Conservation (phyloP, 2,329 filamentous ascomycete species). For the Hortaea sp. region DNA sequence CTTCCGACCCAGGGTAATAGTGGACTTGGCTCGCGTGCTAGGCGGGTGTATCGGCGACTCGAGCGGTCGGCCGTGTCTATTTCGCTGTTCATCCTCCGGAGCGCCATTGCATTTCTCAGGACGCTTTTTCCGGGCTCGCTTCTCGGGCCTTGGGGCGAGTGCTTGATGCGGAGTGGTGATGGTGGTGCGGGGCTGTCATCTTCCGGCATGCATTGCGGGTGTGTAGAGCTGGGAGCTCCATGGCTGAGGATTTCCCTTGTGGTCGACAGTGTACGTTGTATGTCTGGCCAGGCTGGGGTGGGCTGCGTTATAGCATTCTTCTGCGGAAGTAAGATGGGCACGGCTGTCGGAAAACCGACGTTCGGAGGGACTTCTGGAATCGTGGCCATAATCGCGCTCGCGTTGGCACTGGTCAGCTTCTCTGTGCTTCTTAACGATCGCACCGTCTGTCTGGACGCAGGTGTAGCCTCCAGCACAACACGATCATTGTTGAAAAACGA, state of each 20-base stretch:
- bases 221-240: not conserved
- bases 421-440: constrained; percentile 4
- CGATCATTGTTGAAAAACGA: constrained; percentile 2
- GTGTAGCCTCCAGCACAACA: not conserved
- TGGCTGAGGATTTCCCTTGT: no score
- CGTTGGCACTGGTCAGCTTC: constrained; percentile 22
- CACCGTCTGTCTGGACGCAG: not conserved
- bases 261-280: no score
- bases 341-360: constrained; percentile 12
- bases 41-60: constrained; percentile 29
- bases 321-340: constrained; percentile 16
- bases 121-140: constrained; percentile 26
- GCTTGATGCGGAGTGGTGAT: constrained; percentile 1
- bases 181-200: not conserved
- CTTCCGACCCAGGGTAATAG: constrained; percentile 20
- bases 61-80: constrained; percentile 18
- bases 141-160: constrained; percentile 3
- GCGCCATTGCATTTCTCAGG: constrained; percentile 28
- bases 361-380: constrained; percentile 7
- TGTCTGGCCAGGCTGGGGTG: no score
- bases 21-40: constrained; percentile 30
- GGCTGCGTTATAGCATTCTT: no score
- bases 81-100: constrained; percentile 36
- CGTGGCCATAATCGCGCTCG: constrained; percentile 22
- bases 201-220: constrained; percentile 3